Percentiles rank a stretch among this genome's conserved stretches.
Conservation (phyloP, 2,329 filamentous ascomycete species). For the Purpureocillium takamizusanense region DNA sequence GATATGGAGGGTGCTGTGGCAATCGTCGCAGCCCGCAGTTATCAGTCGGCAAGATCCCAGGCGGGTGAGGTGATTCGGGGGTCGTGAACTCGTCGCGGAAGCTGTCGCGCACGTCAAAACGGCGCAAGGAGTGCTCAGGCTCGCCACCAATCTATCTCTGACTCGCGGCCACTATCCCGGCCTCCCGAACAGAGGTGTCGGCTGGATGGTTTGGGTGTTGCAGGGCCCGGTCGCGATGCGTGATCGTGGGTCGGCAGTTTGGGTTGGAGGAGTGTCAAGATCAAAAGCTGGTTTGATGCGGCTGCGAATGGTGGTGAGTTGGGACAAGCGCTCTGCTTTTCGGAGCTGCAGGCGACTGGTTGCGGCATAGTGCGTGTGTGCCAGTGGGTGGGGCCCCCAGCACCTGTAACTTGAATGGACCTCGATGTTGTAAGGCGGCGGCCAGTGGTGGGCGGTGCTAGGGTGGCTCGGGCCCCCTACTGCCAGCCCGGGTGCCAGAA, state of each 20-base stretch:
- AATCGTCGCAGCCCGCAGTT: too few species aligned
- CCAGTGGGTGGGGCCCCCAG: slow-evolving; percentile 3
- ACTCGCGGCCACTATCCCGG: too few species aligned
- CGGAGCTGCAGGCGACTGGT: slow-evolving; percentile 20
- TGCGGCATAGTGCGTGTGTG: slow-evolving; percentile 21
- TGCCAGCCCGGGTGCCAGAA: too few species aligned
- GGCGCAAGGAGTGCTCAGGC: too few species aligned
- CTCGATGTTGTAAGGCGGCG: too few species aligned
- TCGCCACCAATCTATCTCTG: too few species aligned
- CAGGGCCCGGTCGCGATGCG: slow-evolving; percentile 10
- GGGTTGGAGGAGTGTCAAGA: slow-evolving; percentile 3
- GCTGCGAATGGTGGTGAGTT: slow-evolving; percentile 18
- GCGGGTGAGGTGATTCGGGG: too few species aligned
- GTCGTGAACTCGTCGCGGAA: too few species aligned
- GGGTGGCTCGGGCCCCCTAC: too few species aligned
- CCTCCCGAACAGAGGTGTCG: slow-evolving; percentile 3
- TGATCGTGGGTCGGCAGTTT: slow-evolving; percentile 3
- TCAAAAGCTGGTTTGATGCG: slow-evolving; percentile 13
- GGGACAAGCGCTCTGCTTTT: slow-evolving; percentile 18
- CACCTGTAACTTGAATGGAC: not conserved
- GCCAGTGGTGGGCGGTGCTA: not conserved
- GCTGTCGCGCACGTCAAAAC: too few species aligned
- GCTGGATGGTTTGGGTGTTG: slow-evolving; percentile 7
- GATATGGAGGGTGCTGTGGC: too few species aligned
- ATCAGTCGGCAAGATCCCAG: too few species aligned